Evolutionary conservation across 352 stramenopile species (phyloP), one percentile per base, ranked within the genome.

Genomic region (Phytophthora pinifolia): DNA sequence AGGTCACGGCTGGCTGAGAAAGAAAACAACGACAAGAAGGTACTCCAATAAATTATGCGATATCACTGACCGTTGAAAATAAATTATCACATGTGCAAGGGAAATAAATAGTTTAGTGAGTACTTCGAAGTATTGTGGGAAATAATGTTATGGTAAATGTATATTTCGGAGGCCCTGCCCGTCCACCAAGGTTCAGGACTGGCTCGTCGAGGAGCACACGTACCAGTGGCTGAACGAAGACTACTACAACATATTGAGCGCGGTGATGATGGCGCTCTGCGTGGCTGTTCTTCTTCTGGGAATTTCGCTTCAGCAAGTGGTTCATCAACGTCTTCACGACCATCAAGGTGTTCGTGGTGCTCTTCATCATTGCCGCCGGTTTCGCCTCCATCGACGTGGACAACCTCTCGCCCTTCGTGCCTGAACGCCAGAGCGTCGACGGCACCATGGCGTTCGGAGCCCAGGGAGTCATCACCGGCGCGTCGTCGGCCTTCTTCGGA

Each of bases 401-500:
- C 8, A 97, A 98, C 65, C 62, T 98, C 12, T 76, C 59, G 18
- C 92, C 90, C 7, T 96, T 97, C 39, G 62, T 96, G 15, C 86
- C 85, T 7, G 32, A 54, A 12, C 74, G 73, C 2, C 46, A 71
- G 22, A 32, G 53, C 27, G 0, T 70, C 7, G 62, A 67, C 12
- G 53, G 59, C 14, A 59, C 59, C 3, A 62, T 68, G 44, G 39
- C 57, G 3, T 86, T 74, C 31, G 84, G 85, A 9, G 29, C 50
- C 0, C 61, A 74, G 33, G 84, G 85, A 30, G 70, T 98, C 36
- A 75, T 97, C 53, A 73, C 64, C 12, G 89, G 86, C 20, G 72
- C 86, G 1, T 92, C 89, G 14, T 83, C 83, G 13, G 90, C 86
- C 12, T 98, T 98, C 73, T 98, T 97, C 72, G 92, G 92, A 10